Conservation (phyloP, 2,329 filamentous ascomycete species). For the Penicillium verrucosum region DNA sequence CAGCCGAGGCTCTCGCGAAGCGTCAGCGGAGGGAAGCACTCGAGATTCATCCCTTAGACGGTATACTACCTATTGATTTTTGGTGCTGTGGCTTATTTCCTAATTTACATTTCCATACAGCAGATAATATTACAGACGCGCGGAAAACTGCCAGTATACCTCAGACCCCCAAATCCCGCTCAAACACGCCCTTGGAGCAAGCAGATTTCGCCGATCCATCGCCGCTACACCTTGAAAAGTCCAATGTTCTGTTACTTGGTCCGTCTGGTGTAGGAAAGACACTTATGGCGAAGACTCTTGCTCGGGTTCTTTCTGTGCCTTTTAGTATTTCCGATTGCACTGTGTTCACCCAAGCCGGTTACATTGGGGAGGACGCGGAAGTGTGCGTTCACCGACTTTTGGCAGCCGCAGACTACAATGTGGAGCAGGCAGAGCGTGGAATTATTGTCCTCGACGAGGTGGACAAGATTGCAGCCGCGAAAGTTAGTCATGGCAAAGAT, state of each 20-base stretch:
- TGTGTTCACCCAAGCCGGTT: constrained; percentile 91
- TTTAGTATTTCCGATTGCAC: constrained; percentile 96
- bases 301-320: constrained; percentile 88
- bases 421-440: constrained; percentile 78
- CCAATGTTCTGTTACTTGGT: constrained; percentile 84
- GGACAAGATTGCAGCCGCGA: constrained; percentile 90
- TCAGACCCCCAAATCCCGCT: constrained; percentile 26
- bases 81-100: neutral
- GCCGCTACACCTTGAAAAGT: constrained; percentile 83
- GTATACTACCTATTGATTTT: constrained; percentile 42
- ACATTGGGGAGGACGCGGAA: constrained; percentile 98
- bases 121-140: constrained; percentile 63
- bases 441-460: constrained; percentile 97
- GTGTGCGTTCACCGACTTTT: constrained; percentile 87
- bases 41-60: constrained; percentile 73
- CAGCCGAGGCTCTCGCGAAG: constrained; percentile 69
- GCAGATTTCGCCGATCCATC: constrained; percentile 52
- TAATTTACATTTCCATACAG: neutral
- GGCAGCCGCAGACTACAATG: constrained; percentile 85
- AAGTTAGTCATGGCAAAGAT: constrained; percentile 84
- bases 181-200: constrained; percentile 28
- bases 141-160: constrained; percentile 49
- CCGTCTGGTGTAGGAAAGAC: constrained; percentile 97
- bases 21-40: constrained; percentile 67
- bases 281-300: constrained; percentile 84